Percentiles rank a stretch among this genome's conserved stretches.
Conservation (phyloP, 2,329 filamentous ascomycete species). For the Xylariaceae sp. region DNA sequence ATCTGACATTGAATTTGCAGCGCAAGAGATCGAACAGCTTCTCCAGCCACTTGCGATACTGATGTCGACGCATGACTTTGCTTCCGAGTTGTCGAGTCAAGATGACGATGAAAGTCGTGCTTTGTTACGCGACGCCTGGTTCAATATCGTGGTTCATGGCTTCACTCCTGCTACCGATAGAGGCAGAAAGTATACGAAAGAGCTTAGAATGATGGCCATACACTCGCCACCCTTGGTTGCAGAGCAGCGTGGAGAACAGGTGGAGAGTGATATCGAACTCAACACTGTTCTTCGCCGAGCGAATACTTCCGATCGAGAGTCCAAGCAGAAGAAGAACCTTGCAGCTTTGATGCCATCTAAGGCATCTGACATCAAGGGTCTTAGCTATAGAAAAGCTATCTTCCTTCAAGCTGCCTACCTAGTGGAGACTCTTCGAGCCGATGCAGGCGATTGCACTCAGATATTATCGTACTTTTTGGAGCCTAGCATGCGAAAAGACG, state of each 20-base stretch:
- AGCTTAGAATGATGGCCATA: constrained; percentile 80
- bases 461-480: constrained; percentile 93
- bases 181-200: constrained; percentile 69
- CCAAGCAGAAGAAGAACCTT: constrained; percentile 78
- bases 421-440: constrained; percentile 83
- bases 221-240: constrained; percentile 85
- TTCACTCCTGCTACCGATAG: constrained; percentile 74
- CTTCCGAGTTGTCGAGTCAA: constrained; percentile 40
- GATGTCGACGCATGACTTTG: constrained; percentile 65
- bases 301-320: constrained; percentile 73
- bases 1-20: constrained; percentile 76
- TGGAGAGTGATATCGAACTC: constrained; percentile 94
- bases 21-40: constrained; percentile 83
- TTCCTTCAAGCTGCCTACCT: constrained; percentile 90
- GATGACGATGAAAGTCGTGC: constrained; percentile 66
- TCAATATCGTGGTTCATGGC: constrained; percentile 94
- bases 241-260: constrained; percentile 82
- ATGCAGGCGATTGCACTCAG: constrained; percentile 85
- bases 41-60: constrained; percentile 84
- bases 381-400: constrained; percentile 87
- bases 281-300: constrained; percentile 90
- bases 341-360: constrained; percentile 71
- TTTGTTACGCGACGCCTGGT: constrained; percentile 89
- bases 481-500: constrained; percentile 69
- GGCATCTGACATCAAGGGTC: constrained; percentile 71